phyloP scores from a whole-genome alignment of 139 green algal species.

The Pedinophyceae sp. region DNA sequence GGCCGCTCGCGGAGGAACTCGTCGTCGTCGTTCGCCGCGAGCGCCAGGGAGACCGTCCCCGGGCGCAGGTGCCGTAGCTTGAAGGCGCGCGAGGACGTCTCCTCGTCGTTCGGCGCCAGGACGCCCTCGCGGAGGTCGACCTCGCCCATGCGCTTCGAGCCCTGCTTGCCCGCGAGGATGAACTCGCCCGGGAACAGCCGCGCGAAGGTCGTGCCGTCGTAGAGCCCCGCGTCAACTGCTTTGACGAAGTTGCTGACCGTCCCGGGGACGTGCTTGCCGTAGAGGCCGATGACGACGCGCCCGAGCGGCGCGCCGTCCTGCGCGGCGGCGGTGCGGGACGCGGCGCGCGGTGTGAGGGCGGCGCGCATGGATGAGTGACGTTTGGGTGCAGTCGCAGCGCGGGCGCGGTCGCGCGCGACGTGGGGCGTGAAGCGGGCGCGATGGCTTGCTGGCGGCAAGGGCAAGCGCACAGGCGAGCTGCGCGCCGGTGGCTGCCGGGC shows the following conservation, averaged over 20 bases:
- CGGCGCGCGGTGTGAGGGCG: no score
- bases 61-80: conserved; percentile 4
- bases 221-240: not conserved
- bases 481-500: no score
- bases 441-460: no score
- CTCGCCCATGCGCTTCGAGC: not conserved
- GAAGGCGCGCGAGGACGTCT: conserved; percentile 5
- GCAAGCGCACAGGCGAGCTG: no score
- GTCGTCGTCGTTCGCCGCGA: conserved; percentile 6
- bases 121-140: not conserved
- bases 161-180: conserved; percentile 5
- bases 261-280: conserved; percentile 7
- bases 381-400: no score
- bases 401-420: no score
- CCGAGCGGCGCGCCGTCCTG: conserved; percentile 4
- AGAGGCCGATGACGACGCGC: conserved; percentile 10
- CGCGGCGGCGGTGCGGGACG: no score
- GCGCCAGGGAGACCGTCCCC: conserved; percentile 5
- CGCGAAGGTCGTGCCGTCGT: not conserved
- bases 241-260: no score
- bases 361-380: no score
- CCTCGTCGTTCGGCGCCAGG: not conserved
- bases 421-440: no score
- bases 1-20: not conserved
- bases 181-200: conserved; percentile 6